Percentiles rank a stretch among this genome's conserved stretches.
phyloP scores from a whole-genome alignment of 352 stramenopile species.

The Phytophthora megakarya region DNA sequence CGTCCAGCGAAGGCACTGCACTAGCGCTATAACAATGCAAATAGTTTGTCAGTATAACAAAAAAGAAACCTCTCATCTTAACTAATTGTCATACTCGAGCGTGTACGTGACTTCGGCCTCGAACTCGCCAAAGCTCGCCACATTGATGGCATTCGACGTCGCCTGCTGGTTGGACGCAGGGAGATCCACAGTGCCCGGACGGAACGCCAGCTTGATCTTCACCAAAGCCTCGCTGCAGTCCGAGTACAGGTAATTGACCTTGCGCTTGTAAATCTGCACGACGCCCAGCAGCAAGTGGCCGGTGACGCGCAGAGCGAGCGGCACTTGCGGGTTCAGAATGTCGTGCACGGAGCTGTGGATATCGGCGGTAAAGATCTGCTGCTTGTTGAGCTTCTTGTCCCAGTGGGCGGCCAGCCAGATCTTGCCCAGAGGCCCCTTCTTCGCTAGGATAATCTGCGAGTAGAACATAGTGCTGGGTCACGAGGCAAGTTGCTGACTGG shows the following conservation, averaged over 20 bases:
- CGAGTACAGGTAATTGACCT: constrained; percentile 98
- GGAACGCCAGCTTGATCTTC: constrained; percentile 99
- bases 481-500: constrained; percentile 25
- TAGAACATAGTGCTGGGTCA: constrained; percentile 94
- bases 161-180: constrained; percentile 68
- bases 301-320: constrained; percentile 96
- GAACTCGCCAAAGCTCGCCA: constrained; percentile 86
- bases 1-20: constrained; percentile 64
- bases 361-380: constrained; percentile 98
- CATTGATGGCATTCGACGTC: constrained; percentile 80
- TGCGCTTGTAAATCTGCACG: constrained; percentile 98
- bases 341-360: constrained; percentile 96
- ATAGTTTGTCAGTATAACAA: background rate
- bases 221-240: constrained; percentile 99
- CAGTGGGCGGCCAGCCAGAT: constrained; percentile 99
- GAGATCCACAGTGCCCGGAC: constrained; percentile 80
- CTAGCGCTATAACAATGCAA: constrained; percentile 50
- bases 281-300: constrained; percentile 98
- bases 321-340: constrained; percentile 97
- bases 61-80: constrained; percentile 4
- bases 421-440: constrained; percentile 98
- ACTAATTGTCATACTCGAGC: constrained; percentile 67
- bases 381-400: constrained; percentile 99
- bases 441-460: constrained; percentile 98
- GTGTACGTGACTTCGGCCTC: constrained; percentile 85